Conservation (phyloP, 2,329 filamentous ascomycete genomes). For the Leptographium flavum region DNA sequence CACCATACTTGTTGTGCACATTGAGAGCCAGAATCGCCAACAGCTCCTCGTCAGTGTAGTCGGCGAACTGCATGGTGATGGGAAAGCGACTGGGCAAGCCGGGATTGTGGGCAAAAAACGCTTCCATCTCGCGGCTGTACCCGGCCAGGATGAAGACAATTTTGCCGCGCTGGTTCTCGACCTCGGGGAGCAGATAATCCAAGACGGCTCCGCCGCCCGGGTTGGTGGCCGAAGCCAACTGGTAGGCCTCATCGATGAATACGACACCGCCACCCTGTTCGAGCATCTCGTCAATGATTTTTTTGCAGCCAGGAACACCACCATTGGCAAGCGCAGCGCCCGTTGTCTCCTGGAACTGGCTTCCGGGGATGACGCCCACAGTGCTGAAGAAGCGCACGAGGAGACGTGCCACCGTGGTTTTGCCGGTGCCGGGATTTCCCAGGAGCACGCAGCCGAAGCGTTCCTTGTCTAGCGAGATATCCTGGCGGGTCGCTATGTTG, state of each 20-base stretch:
- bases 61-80: conserved; percentile 47
- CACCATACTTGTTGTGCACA: conserved; percentile 38
- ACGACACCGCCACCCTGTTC: conserved; percentile 50
- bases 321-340: conserved; percentile 50
- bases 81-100: conserved; percentile 59
- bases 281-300: conserved; percentile 40
- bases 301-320: conserved; percentile 43
- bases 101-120: conserved; percentile 60
- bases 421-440: conserved; percentile 64
- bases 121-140: conserved; percentile 62
- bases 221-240: conserved; percentile 47
- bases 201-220: conserved; percentile 46
- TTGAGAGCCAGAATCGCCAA: conserved; percentile 41
- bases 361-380: conserved; percentile 47
- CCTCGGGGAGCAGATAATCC: conserved; percentile 56
- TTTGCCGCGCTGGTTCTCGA: conserved; percentile 57
- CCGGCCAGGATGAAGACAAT: conserved; percentile 61
- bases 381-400: conserved; percentile 43
- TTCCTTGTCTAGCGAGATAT: conserved; percentile 37
- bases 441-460: conserved; percentile 49
- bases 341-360: conserved; percentile 49
- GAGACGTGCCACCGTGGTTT: conserved; percentile 61
- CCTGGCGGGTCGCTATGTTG: conserved; percentile 45
- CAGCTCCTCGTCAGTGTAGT: conserved; percentile 54
- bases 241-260: conserved; percentile 72